Evolutionary conservation across 805 yeast species (phyloP).

Genomic region (Wickerhamomyces canadensis): DNA sequence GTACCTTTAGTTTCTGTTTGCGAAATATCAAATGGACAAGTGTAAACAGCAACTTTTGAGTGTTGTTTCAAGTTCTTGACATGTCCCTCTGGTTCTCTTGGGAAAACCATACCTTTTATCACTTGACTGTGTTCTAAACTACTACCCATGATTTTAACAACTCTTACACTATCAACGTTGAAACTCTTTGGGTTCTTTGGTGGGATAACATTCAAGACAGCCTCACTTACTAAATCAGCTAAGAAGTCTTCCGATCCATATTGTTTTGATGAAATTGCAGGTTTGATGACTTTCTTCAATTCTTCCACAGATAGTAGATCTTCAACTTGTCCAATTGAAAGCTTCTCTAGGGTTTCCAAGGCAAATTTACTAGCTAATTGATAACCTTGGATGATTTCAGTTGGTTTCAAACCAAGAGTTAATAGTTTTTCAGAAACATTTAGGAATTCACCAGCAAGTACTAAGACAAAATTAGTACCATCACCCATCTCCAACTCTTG

Average conservation of each 20-base stretch:
- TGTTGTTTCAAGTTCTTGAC: conserved; percentile 55
- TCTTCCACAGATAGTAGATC: conserved; percentile 49
- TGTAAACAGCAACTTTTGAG: conserved; percentile 86
- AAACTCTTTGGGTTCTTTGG: conserved; percentile 55
- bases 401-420: conserved; percentile 79
- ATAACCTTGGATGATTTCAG: conserved; percentile 91
- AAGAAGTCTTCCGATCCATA: conserved; percentile 81
- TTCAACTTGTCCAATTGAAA: conserved; percentile 58
- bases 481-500: conserved; percentile 98
- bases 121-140: conserved; percentile 70
- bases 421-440: conserved; percentile 82
- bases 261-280: conserved; percentile 91
- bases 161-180: conserved; percentile 91
- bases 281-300: conserved; percentile 67
- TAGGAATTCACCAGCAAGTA: conserved; percentile 89
- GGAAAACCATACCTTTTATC: conserved; percentile 96
- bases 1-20: conserved; percentile 99
- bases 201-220: conserved; percentile 75
- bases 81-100: conserved; percentile 94
- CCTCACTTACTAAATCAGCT: conserved; percentile 75
- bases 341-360: conserved; percentile 56
- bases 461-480: conserved; percentile 84
- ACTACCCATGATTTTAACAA: conserved; percentile 95
- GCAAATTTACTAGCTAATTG: conserved; percentile 81
- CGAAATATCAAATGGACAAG: conserved; percentile 91